Conservation (phyloP, 2,329 filamentous ascomycete genomes). For the Fusarium dlaminii region DNA sequence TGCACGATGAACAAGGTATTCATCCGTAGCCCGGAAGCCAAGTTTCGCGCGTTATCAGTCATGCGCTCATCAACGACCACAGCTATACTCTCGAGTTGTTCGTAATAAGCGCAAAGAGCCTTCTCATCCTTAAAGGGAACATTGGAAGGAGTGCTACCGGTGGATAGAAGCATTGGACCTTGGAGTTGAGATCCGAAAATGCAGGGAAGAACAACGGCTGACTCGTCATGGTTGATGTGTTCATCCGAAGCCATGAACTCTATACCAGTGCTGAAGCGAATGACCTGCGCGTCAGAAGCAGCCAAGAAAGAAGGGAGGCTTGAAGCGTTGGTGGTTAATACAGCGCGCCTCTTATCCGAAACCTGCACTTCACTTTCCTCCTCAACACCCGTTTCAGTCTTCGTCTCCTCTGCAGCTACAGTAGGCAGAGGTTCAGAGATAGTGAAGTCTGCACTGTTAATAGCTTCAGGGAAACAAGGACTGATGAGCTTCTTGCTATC, state of each 20-base stretch:
- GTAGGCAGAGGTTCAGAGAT: not conserved
- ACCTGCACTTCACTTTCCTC: not conserved
- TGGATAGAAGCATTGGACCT: not conserved
- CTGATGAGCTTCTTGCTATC: not conserved
- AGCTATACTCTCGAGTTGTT: not conserved
- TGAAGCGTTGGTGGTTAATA: not conserved
- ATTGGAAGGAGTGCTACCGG: not conserved
- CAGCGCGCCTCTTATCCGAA: not conserved
- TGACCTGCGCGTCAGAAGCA: not conserved
- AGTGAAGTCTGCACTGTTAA: not conserved
- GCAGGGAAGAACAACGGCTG: constrained; percentile 8
- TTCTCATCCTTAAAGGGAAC: not conserved
- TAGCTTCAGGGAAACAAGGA: constrained; percentile 11
- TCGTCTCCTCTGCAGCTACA: rapidly evolving
- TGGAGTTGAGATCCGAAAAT: constrained; percentile 6
- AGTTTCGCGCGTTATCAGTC: constrained; percentile 17
- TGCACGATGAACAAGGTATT: constrained; percentile 13
- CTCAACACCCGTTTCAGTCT: rapidly evolving
- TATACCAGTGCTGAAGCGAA: not conserved
- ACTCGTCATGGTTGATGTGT: rapidly evolving
- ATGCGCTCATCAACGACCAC: constrained; percentile 2
- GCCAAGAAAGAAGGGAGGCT: not conserved
- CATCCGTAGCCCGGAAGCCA: not conserved
- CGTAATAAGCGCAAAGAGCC: not conserved
- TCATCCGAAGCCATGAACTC: not conserved